A percentile compares a stretch with the other conserved stretches of the same genome.
Evolutionary conservation across 805 yeast species (phyloP).

Genomic region (Sugiyamaella lignohabitans): DNA sequence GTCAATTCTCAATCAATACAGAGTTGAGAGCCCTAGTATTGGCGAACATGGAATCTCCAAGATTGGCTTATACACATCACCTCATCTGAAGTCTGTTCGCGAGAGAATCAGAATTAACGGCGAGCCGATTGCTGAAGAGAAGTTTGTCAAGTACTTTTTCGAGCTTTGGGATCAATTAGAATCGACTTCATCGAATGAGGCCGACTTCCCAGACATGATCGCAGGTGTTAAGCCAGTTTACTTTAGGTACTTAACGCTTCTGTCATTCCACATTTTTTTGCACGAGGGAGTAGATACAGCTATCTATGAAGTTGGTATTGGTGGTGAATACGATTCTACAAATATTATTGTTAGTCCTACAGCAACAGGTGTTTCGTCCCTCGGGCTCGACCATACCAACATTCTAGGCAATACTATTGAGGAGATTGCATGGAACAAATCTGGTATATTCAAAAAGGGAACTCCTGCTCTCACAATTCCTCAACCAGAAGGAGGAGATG

Average conservation of each 20-base stretch:
- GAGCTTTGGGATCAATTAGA: slow-evolving; percentile 87
- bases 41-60: slow-evolving; percentile 45
- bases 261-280: slow-evolving; percentile 86
- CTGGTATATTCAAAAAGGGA: slow-evolving; percentile 77
- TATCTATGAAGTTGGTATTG: slow-evolving; percentile 95
- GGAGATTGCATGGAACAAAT: slow-evolving; percentile 93
- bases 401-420: slow-evolving; percentile 82
- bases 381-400: slow-evolving; percentile 88
- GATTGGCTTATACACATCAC: slow-evolving; percentile 92
- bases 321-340: slow-evolving; percentile 97
- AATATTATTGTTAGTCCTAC: slow-evolving; percentile 75
- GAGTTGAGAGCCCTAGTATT: slow-evolving; percentile 11
- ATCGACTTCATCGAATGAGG: slow-evolving; percentile 46
- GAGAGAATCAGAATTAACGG: slow-evolving; percentile 90
- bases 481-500: slow-evolving; percentile 39
- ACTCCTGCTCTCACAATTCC: slow-evolving; percentile 64
- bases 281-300: slow-evolving; percentile 90
- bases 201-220: slow-evolving; percentile 65
- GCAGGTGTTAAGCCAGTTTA: slow-evolving; percentile 80
- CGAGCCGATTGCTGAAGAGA: slow-evolving; percentile 68
- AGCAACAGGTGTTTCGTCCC: slow-evolving; percentile 74
- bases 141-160: slow-evolving; percentile 83
- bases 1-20: slow-evolving; percentile 66
- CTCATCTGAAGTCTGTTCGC: slow-evolving; percentile 87
- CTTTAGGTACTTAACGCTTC: slow-evolving; percentile 80